Evolutionary conservation across 1,284 basidiomycete species (phyloP).

Genomic region (Mycena citricolor): DNA sequence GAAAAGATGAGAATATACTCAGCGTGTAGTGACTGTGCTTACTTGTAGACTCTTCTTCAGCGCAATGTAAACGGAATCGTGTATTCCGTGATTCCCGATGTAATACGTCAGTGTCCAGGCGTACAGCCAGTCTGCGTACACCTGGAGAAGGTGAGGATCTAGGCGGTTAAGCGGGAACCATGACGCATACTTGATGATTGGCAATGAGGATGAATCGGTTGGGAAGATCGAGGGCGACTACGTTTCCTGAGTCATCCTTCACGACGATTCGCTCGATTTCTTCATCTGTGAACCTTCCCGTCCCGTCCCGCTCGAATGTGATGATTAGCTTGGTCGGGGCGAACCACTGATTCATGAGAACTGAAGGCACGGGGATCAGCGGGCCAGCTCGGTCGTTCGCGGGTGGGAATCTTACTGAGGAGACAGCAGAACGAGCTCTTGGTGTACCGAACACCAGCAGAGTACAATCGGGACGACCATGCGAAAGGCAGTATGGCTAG

Average conservation of each 20-base stretch:
- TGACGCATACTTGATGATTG: slow-evolving; percentile 71
- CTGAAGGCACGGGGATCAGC: slow-evolving; percentile 37
- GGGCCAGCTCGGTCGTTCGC: background rate
- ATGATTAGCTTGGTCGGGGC: slow-evolving; percentile 76
- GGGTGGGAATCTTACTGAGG: slow-evolving; percentile 49
- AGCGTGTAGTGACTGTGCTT: background rate
- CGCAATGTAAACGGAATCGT: slow-evolving; percentile 81
- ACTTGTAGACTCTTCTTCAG: slow-evolving; percentile 82
- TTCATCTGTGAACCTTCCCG: slow-evolving; percentile 56
- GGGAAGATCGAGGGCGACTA: slow-evolving; percentile 68
- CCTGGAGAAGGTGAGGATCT: slow-evolving; percentile 40
- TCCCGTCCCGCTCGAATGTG: slow-evolving; percentile 71
- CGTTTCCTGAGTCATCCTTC: slow-evolving; percentile 54
- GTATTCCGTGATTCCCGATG: slow-evolving; percentile 57
- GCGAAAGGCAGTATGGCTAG: slow-evolving; percentile 57
- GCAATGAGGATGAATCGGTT: slow-evolving; percentile 76
- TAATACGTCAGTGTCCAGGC: slow-evolving; percentile 87
- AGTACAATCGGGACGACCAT: slow-evolving; percentile 53
- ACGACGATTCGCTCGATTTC: slow-evolving; percentile 58
- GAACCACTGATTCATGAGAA: slow-evolving; percentile 79
- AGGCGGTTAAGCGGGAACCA: slow-evolving; percentile 6
- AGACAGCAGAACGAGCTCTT: slow-evolving; percentile 81
- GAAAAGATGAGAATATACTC: background rate
- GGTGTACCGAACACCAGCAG: slow-evolving; percentile 71
- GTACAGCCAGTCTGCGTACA: slow-evolving; percentile 92